Evolutionary conservation across 2,329 filamentous ascomycete species (phyloP).

Genomic region (Clonostachys chloroleuca): DNA sequence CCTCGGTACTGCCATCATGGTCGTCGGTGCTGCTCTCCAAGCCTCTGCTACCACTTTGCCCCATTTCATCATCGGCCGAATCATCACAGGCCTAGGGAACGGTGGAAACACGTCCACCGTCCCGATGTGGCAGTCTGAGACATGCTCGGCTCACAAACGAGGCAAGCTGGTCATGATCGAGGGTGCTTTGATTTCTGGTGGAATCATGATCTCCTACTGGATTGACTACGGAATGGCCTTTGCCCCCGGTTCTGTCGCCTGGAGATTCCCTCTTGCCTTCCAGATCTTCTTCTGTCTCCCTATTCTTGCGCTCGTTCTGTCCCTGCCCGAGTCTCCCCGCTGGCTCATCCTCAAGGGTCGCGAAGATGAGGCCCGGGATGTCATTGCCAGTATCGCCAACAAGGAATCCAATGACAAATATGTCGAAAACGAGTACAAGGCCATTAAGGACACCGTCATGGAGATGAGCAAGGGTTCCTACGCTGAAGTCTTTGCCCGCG

Average conservation of each 20-base stretch:
- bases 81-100: constrained; percentile 55
- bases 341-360: constrained; percentile 40
- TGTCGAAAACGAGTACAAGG: constrained; percentile 51
- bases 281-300: constrained; percentile 54
- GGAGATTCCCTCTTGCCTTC: constrained; percentile 57
- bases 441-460: constrained; percentile 64
- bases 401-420: constrained; percentile 50
- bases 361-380: constrained; percentile 39
- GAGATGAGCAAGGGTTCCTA: constrained; percentile 61
- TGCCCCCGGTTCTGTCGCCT: constrained; percentile 28
- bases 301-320: constrained; percentile 47
- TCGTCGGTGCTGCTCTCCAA: constrained; percentile 56
- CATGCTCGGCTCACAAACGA: constrained; percentile 49
- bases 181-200: constrained; percentile 51
- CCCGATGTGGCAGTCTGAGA: constrained; percentile 59
- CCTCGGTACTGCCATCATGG: constrained; percentile 52
- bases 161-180: constrained; percentile 60
- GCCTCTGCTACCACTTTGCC: constrained; percentile 47
- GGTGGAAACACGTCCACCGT: constrained; percentile 52
- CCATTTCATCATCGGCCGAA: constrained; percentile 53
- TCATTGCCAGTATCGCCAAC: constrained; percentile 49
- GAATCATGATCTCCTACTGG: constrained; percentile 57
- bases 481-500: constrained; percentile 51
- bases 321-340: constrained; percentile 48
- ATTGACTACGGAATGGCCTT: constrained; percentile 55